A percentile compares a stretch with the other conserved stretches of the same genome.
Evolutionary conservation across 164 flowering plant species (phyloP).

Genomic region (Nymphaea thermarum): DNA sequence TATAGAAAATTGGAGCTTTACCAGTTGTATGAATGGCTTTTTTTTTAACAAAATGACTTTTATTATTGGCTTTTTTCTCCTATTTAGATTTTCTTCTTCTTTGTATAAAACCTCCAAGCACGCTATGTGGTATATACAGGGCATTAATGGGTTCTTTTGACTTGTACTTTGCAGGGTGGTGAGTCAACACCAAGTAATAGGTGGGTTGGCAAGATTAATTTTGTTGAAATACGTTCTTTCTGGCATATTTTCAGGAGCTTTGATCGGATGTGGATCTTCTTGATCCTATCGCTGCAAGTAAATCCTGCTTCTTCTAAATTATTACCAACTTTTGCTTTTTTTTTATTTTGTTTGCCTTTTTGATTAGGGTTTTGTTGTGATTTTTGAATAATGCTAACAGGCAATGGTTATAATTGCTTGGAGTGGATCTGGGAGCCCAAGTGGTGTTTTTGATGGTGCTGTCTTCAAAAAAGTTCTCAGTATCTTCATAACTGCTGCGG

Average conservation of each 20-base stretch:
- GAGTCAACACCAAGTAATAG: slow-evolving; percentile 31
- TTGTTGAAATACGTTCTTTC: slow-evolving; percentile 88
- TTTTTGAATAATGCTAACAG: slow-evolving; percentile 16
- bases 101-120: too few relatives aligned
- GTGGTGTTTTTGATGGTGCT: slow-evolving; percentile 34
- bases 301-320: slow-evolving; percentile 1
- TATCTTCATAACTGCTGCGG: slow-evolving; percentile 87
- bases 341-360: background rate
- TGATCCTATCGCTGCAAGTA: slow-evolving; percentile 81
- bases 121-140: too few relatives aligned
- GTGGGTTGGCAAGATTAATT: slow-evolving; percentile 88
- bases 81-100: too few relatives aligned
- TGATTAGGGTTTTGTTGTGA: background rate
- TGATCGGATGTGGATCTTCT: slow-evolving; percentile 93
- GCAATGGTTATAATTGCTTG: slow-evolving; percentile 95
- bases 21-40: too few relatives aligned
- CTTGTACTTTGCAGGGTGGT: slow-evolving; percentile 31
- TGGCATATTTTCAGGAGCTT: slow-evolving; percentile 94
- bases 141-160: too few relatives aligned
- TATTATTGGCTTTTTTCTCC: too few relatives aligned
- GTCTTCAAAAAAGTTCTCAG: slow-evolving; percentile 81
- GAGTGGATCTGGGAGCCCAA: slow-evolving; percentile 71
- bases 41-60: too few relatives aligned
- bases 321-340: background rate
- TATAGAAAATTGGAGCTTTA: too few relatives aligned